Conservation (phyloP, 2,329 filamentous ascomycete species). For the Exophiala viscosa region DNA sequence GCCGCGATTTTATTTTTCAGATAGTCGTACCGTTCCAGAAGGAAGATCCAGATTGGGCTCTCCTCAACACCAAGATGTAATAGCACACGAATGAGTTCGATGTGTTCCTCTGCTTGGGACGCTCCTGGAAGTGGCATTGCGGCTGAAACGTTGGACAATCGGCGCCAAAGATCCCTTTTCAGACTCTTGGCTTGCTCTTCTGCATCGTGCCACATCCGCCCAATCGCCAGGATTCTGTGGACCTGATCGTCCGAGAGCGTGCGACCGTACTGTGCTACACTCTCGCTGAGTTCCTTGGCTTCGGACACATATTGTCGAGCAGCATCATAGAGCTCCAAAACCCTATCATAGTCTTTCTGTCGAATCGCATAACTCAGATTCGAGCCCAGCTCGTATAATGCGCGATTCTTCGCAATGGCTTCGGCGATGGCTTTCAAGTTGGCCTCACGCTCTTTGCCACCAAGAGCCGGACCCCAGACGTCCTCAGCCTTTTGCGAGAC, state of each 20-base stretch:
- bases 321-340: constrained; percentile 80
- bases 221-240: constrained; percentile 81
- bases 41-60: constrained; percentile 95
- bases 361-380: constrained; percentile 80
- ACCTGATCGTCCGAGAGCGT: constrained; percentile 72
- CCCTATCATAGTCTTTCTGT: constrained; percentile 80
- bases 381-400: constrained; percentile 76
- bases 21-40: constrained; percentile 82
- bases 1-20: constrained; percentile 79
- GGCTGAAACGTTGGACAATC: constrained; percentile 65
- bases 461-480: constrained; percentile 91
- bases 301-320: constrained; percentile 80
- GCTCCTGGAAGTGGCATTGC: constrained; percentile 50
- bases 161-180: constrained; percentile 86
- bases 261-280: constrained; percentile 47
- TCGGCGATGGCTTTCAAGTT: constrained; percentile 73
- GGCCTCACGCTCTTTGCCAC: constrained; percentile 86
- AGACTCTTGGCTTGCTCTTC: constrained; percentile 80
- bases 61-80: constrained; percentile 93
- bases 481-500: constrained; percentile 93
- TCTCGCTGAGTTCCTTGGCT: constrained; percentile 65
- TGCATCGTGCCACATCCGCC: constrained; percentile 92
- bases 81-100: constrained; percentile 83
- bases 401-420: constrained; percentile 73
- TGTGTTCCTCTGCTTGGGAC: constrained; percentile 70